Base-by-base conservation (phyloP, 345 rosid species). In the Camelina laxa region DNA sequence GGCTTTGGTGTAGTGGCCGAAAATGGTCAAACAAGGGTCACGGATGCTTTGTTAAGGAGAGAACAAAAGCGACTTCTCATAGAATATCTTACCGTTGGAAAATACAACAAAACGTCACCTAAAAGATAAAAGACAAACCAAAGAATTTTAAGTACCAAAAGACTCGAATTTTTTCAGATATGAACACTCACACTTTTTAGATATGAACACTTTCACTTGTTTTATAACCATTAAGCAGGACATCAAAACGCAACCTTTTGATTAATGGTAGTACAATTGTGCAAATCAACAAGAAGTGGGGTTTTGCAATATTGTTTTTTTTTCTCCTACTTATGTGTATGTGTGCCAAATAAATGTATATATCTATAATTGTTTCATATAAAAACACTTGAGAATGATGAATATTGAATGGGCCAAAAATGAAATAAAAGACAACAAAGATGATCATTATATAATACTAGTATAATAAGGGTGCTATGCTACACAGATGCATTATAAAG, bases 21-120 rank as follows among this genome's bases (percentile, higher is more conserved):
- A 77, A 77, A 49, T 77, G 76, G 80, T 77, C 80, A 77, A 77
- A 77, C 72, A 64, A 69, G 57, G 49, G 68, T 77, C 76, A 77
- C 80, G 76, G 76, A 49, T 70, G 61, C 2, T 47, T 27, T 31
- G 35, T 71, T 70, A 38, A 57, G 72, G 67, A 64, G 72, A 49
- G 9, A 62, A 44, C 11, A 65, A 77, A 71, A 77, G 80, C 76
- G 72, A 71, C 76, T 65, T 65, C 31, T 65, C 73, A 65, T 6
- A 71, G 62, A 77, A 77, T 27, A 27, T 77, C 80, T 47, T 65
- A 65, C 80, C 80, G 80, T 77, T 77, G 80, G 67, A 30, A 50
- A 64, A 48, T 70, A 64, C 56, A 65, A 77, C 76, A 65, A 77
- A 77, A 77, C 65, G 30, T 49, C 61, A 70, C 72, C 61, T 47